Base-by-base conservation (phyloP, 768 basidiomycete genomes). In the Tylopilus subfusipes region DNA sequence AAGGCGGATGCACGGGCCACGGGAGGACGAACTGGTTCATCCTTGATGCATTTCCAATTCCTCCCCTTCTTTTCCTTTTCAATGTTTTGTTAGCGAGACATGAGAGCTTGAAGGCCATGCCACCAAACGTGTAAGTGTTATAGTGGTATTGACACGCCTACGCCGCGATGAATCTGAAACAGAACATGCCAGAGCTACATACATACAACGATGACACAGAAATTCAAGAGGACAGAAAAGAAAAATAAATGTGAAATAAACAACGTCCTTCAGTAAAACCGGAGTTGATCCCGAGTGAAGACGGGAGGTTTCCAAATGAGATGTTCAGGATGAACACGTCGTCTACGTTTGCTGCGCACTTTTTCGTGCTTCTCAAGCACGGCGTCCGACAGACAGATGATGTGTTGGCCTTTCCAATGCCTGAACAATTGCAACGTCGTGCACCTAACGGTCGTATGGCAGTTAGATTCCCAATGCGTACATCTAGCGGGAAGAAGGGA, bases 241-340 rank as follows among this genome's bases (percentile, higher is more conserved):
- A 25, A 40, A 31, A 48, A 25, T 10, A 21, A 31, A n/a, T n/a
- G n/a, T n/a, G n/a, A n/a, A 39, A 49, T 45, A 33, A 56, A 48
- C 22, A 42, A 10, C 33, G 42, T 47, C 29, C 44, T 44, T 70
- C 58, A 70, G 51, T 65, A 70, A 63, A 94, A 94, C 55, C 92
- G 83, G 55, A 94, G 76, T 72, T 94, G 91, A 63, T 93, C 92
- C 57, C 91, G 81, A 47, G 90, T 90, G 72, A 96, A 94, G 42
- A 89, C 86, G 16, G 92, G 97, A 52, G 97, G 96, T 70, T 95
- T 97, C 97, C 97, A 99, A 60, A 83, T 81, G 53, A 99, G 74
- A 65, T 78, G 77, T 55, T 88, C 84, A 30, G 96, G 76, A 59
- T 90, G 80, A 59, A 99, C 95, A 52, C 86, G 76, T 46, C 86